These are phyloP conservation scores for Didymella sp. DNA, from an alignment of 2,329 filamentous ascomycete genomes.

Conservation along the genomic window DNA sequence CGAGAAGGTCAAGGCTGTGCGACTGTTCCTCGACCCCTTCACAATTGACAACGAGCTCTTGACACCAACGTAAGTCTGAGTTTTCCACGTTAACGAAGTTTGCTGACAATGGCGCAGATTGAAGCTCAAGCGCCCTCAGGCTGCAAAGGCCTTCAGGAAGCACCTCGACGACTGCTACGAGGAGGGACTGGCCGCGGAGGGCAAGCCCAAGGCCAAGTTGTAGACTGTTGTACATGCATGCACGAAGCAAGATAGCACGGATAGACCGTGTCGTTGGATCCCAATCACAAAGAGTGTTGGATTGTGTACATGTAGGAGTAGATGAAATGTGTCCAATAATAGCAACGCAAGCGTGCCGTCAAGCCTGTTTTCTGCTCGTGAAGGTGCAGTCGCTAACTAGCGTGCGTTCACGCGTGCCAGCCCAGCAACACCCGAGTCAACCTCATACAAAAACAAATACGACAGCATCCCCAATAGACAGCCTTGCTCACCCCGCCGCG, in stretches of 20 bases:
- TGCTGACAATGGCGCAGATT: slow-evolving; percentile 56
- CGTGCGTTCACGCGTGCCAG: not conserved
- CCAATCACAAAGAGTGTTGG: not conserved
- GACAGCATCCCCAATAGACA: not conserved
- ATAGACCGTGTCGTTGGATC: not conserved
- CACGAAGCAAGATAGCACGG: slow-evolving; percentile 6
- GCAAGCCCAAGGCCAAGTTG: slow-evolving; percentile 56
- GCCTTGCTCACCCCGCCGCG: slow-evolving; percentile 1
- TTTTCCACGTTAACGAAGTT: not conserved
- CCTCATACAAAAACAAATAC: slow-evolving; percentile 11
- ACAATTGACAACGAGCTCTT: slow-evolving; percentile 89
- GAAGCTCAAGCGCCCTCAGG: slow-evolving; percentile 74
- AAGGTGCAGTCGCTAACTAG: not conserved
- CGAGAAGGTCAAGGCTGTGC: slow-evolving; percentile 77
- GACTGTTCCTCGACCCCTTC: slow-evolving; percentile 86
- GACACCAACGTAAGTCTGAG: slow-evolving; percentile 78
- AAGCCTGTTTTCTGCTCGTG: not conserved
- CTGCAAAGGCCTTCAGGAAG: slow-evolving; percentile 66
- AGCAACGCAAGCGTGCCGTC: not conserved
- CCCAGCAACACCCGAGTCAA: slow-evolving; percentile 9
- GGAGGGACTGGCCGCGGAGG: slow-evolving; percentile 56
- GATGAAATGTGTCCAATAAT: not conserved
- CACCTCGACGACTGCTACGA: slow-evolving; percentile 68
- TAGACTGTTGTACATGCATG: slow-evolving; percentile 42
- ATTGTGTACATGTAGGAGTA: not conserved